Base-by-base conservation (phyloP, 306 rosid genomes). In the Phaseolus lunatus region DNA sequence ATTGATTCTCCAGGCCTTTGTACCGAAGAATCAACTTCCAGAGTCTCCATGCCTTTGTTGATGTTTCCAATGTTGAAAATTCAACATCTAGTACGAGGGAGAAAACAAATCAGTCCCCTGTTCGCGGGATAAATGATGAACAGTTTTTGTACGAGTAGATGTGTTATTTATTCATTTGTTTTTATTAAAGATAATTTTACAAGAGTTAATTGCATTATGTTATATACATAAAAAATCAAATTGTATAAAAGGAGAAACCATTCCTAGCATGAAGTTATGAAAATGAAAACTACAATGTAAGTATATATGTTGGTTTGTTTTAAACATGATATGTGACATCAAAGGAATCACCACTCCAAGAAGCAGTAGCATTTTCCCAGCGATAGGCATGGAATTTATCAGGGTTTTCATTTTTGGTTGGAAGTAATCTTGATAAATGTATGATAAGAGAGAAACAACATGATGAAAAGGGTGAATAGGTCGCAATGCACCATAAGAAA, bases 401-500 rank as follows among this genome's bases (percentile, higher is more conserved):
- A 20, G 26, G 24, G 24, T 31, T 63, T 29, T 20, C 50, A 48
- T 23, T 63, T 63, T 33, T 33, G 62, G 80, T 63, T 63, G 63
- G 23, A 62, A 48, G 72, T 61, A 48, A 62, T 63, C 4, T 19
- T 75, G 16, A 75, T 33, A 33, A 75, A 45, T 44, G 72, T 48
- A 20, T 49, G 64, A 9, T 27, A 29, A 43, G 15, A 11, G 26
- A 73, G 24, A 54, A 35, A 53, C 10, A 27, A n/a, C 41, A 61
- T 4, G 15, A 12, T n/a, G 27, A 44, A n/a, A 73, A 58, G 70
- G 47, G 5, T 19, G 41, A 65, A 18, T 29, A 9, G 50, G 31
- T 35, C 4, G 29, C 70, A 37, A 2, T 65, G 50, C 44, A 65
- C 70, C 27, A 37, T 33, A 18, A 16, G 24, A n/a, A 63, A 63